A percentile compares a stretch with the other conserved stretches of the same genome.
Conservation (phyloP, 2,329 filamentous ascomycete genomes). For the Ilyonectria sp. region DNA sequence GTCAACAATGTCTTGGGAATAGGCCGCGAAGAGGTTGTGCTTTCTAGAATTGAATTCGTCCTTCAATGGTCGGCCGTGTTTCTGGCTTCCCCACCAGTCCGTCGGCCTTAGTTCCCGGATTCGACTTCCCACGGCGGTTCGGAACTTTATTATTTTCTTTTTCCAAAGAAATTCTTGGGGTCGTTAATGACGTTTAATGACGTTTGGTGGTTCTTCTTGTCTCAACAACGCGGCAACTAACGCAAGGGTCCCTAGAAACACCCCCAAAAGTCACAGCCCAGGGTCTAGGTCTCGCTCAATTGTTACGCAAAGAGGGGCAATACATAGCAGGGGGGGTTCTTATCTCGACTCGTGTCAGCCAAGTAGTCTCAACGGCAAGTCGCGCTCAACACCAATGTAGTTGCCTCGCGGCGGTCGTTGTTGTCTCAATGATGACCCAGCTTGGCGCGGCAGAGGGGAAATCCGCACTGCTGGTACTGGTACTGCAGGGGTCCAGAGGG, state of each 20-base stretch:
- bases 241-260: not conserved
- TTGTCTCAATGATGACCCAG: conserved; percentile 14
- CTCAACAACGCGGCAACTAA: conserved; percentile 12
- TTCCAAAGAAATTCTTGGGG: not conserved
- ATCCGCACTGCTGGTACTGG: conserved; percentile 9
- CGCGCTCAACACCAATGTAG: not conserved
- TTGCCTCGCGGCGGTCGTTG: conserved; percentile 13
- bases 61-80: not conserved
- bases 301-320: conserved; percentile 4
- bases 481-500: not conserved
- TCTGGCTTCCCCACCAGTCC: not conserved
- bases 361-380: not conserved
- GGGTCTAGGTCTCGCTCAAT: conserved; percentile 2
- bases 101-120: not conserved
- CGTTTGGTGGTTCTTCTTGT: conserved; percentile 1
- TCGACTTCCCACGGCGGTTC: not conserved
- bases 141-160: not conserved
- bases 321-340: conserved; percentile 13
- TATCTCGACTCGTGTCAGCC: conserved; percentile 14
- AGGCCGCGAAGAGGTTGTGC: not conserved
- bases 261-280: not conserved
- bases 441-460: conserved; percentile 21
- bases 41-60: not conserved
- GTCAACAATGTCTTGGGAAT: not conserved
- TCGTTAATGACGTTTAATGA: not conserved